These are phyloP conservation scores for Camellia sinensis DNA, from an alignment of 148 eudicot genomes.

Conservation along the genomic window DNA sequence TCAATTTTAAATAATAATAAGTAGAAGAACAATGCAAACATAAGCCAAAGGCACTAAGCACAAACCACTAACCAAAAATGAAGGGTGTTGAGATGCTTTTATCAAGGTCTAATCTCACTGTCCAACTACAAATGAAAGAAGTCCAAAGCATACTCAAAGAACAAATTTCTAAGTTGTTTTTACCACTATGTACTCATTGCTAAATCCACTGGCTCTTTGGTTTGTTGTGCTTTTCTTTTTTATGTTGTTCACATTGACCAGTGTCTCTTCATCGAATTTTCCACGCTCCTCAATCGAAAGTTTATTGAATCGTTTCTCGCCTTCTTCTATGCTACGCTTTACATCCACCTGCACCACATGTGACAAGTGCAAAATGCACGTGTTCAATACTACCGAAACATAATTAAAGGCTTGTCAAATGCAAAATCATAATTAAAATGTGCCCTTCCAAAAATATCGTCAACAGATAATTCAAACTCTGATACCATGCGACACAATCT, in stretches of 20 bases:
- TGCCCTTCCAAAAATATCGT: background rate
- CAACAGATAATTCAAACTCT: background rate
- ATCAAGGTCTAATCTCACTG: background rate
- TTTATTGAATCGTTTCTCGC: constrained; percentile 82
- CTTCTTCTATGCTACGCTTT: constrained; percentile 75
- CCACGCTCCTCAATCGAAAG: constrained; percentile 94
- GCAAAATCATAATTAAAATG: background rate
- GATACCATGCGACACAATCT: background rate
- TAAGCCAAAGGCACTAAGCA: background rate
- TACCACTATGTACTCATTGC: constrained; percentile 98
- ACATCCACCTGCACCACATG: constrained; percentile 58
- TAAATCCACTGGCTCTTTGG: constrained; percentile 64
- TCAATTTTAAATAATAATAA: background rate
- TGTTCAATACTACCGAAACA: constrained; percentile 12
- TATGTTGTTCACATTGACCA: constrained; percentile 83
- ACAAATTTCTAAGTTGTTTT: constrained; percentile 5
- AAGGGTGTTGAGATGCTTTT: background rate
- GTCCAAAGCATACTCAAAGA: background rate
- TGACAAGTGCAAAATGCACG: constrained; percentile 1
- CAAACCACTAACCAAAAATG: background rate
- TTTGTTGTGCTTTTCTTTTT: constrained; percentile 59
- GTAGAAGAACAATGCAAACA: background rate
- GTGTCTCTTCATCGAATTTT: constrained; percentile 95
- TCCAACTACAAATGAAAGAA: background rate
- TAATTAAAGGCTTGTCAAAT: background rate